Evolutionary conservation across 1,139 yeast species (phyloP).

Genomic region (Magnusiomyces sp.): DNA sequence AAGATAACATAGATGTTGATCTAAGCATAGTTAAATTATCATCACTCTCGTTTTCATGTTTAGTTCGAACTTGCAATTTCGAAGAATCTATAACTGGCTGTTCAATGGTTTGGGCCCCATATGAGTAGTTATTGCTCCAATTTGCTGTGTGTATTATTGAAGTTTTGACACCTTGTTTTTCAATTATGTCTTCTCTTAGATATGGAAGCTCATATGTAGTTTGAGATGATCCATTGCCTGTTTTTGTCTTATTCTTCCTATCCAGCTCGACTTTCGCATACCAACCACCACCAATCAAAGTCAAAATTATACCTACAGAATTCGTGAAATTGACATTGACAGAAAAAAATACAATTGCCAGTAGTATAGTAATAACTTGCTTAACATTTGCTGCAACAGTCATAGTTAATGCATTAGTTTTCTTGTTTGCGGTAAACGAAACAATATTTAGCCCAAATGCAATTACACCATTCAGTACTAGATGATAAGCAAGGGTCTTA

Average conservation of each 20-base stretch:
- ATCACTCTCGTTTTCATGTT: too few relatives aligned
- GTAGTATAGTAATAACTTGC: conserved; percentile 23
- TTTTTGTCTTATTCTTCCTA: conserved; percentile 5
- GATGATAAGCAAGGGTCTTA: conserved; percentile 16
- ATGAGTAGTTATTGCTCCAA: too few relatives aligned
- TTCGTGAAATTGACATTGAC: conserved; percentile 20
- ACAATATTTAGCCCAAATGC: conserved; percentile 24
- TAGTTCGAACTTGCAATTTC: too few relatives aligned
- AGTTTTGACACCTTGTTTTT: too few relatives aligned
- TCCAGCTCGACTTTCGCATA: conserved; percentile 24
- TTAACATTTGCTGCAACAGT: conserved; percentile 25
- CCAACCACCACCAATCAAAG: conserved; percentile 25
- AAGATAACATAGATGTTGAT: too few relatives aligned
- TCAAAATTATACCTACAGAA: conserved; percentile 20
- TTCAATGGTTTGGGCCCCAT: too few relatives aligned
- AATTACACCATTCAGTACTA: conserved; percentile 22
- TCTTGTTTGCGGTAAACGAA: conserved; percentile 25
- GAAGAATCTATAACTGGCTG: too few relatives aligned
- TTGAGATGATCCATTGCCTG: too few relatives aligned
- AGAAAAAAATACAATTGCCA: conserved; percentile 23
- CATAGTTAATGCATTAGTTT: conserved; percentile 24
- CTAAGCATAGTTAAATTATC: too few relatives aligned
- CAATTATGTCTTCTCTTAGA: too few relatives aligned
- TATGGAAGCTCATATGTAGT: too few relatives aligned
- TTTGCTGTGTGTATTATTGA: too few relatives aligned